phyloP scores from a whole-genome alignment of 139 green algal species.

The Nannochloris sp. region DNA sequence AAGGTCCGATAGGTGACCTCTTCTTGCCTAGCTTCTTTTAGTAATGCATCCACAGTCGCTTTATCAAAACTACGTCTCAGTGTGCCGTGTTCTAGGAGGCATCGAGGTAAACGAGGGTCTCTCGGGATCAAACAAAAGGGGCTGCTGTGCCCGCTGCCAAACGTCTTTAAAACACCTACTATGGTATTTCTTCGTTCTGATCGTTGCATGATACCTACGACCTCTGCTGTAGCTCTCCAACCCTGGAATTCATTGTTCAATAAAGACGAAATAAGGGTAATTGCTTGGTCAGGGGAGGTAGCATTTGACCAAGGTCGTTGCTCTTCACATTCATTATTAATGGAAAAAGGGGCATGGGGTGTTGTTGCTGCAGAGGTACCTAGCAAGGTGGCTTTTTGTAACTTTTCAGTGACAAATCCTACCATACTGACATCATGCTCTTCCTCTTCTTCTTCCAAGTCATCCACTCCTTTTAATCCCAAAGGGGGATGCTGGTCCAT shows the following conservation, averaged over 20 bases:
- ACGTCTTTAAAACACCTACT: constrained; percentile 53
- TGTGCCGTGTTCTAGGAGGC: too few species aligned
- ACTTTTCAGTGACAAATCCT: not conserved
- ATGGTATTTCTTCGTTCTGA: constrained; percentile 40
- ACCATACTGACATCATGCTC: not conserved
- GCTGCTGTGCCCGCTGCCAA: not conserved
- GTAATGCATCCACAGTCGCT: constrained; percentile 23
- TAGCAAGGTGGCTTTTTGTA: not conserved
- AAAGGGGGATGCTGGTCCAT: not conserved
- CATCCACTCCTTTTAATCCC: not conserved
- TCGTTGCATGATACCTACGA: constrained; percentile 62
- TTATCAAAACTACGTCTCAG: not conserved
- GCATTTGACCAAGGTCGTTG: not conserved
- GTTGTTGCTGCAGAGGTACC: too few species aligned
- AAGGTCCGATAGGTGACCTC: constrained; percentile 16
- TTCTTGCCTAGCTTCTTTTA: constrained; percentile 14
- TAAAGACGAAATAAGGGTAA: not conserved
- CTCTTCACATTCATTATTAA: constrained; percentile 9
- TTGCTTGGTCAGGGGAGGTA: not conserved
- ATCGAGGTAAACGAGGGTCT: too few species aligned
- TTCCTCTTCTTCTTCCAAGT: not conserved
- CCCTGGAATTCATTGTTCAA: not conserved
- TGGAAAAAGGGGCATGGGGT: not conserved
- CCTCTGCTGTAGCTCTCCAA: constrained; percentile 44
- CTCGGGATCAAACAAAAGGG: constrained; percentile 47